A percentile compares a stretch with the other conserved stretches of the same genome.
Conservation (phyloP, 179 eudicot genomes). For the Beta lomatogona region DNA sequence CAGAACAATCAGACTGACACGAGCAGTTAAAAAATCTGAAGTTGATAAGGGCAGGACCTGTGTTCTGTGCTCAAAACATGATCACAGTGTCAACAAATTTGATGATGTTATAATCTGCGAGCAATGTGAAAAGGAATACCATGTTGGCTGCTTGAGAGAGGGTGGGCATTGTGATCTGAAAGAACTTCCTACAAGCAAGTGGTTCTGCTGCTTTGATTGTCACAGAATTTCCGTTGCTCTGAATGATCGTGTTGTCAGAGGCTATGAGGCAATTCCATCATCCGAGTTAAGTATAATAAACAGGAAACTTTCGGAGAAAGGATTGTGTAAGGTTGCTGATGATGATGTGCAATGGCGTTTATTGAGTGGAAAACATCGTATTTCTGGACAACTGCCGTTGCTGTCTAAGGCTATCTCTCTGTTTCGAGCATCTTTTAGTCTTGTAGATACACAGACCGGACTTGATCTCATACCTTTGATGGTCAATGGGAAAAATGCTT, state of each 20-base stretch:
- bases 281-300: slow-evolving; percentile 42
- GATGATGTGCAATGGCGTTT: slow-evolving; percentile 64
- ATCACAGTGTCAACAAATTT: slow-evolving; percentile 70
- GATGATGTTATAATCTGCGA: slow-evolving; percentile 92
- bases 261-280: slow-evolving; percentile 51
- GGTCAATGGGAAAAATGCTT: slow-evolving; percentile 70
- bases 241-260: slow-evolving; percentile 46
- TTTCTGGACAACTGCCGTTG: slow-evolving; percentile 55
- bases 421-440: slow-evolving; percentile 53
- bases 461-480: slow-evolving; percentile 47
- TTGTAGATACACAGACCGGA: slow-evolving; percentile 36
- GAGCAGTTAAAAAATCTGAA: slow-evolving; percentile 66
- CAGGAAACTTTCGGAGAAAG: slow-evolving; percentile 45
- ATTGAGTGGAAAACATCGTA: slow-evolving; percentile 71
- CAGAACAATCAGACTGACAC: slow-evolving; percentile 42
- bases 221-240: slow-evolving; percentile 50
- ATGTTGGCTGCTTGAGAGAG: slow-evolving; percentile 84
- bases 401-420: slow-evolving; percentile 76
- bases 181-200: slow-evolving; percentile 73
- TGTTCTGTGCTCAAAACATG: slow-evolving; percentile 70
- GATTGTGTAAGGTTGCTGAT: slow-evolving; percentile 39
- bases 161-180: slow-evolving; percentile 72
- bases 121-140: slow-evolving; percentile 93
- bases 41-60: slow-evolving; percentile 67
- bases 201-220: slow-evolving; percentile 91